These are phyloP conservation scores for Annulohypoxylon maeteangense DNA, from an alignment of 495 filamentous ascomycete genomes.

Conservation along the genomic window DNA sequence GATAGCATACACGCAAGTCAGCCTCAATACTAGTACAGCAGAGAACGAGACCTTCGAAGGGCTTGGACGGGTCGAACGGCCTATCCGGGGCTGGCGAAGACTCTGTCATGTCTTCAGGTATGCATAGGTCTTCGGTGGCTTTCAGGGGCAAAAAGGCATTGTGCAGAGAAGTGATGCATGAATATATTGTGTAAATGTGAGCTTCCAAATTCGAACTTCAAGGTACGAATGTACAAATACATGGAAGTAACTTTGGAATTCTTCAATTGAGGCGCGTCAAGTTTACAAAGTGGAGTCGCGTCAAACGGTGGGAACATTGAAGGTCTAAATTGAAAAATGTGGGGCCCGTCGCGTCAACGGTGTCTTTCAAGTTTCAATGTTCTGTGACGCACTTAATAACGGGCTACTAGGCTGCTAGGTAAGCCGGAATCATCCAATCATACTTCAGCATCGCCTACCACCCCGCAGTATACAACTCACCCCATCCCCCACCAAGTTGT, in stretches of 20 bases:
- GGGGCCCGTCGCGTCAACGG: not conserved
- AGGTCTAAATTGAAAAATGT: not conserved
- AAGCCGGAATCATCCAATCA: too few species aligned
- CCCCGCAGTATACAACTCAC: too few species aligned
- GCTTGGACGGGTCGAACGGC: constrained; percentile 62
- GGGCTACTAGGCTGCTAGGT: too few species aligned
- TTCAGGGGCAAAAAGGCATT: constrained; percentile 30
- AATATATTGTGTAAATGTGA: not conserved
- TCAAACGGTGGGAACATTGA: not conserved
- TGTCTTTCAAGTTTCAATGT: not conserved
- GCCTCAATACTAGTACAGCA: constrained; percentile 90
- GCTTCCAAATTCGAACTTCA: not conserved
- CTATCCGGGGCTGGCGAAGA: constrained; percentile 36
- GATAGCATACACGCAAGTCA: constrained; percentile 75
- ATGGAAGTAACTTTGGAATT: too few species aligned
- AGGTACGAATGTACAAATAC: not conserved
- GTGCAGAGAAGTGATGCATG: constrained; percentile 7
- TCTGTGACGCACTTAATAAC: not conserved
- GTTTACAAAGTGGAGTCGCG: constrained; percentile 14
- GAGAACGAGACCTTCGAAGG: constrained; percentile 82
- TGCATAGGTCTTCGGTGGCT: not conserved
- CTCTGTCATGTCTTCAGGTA: constrained; percentile 33
- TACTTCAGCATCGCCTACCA: too few species aligned
- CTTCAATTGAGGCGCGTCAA: constrained; percentile 17
- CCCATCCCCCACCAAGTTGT: too few species aligned